Conservation (phyloP, 495 filamentous ascomycete genomes). For the Penicillium steckii region DNA sequence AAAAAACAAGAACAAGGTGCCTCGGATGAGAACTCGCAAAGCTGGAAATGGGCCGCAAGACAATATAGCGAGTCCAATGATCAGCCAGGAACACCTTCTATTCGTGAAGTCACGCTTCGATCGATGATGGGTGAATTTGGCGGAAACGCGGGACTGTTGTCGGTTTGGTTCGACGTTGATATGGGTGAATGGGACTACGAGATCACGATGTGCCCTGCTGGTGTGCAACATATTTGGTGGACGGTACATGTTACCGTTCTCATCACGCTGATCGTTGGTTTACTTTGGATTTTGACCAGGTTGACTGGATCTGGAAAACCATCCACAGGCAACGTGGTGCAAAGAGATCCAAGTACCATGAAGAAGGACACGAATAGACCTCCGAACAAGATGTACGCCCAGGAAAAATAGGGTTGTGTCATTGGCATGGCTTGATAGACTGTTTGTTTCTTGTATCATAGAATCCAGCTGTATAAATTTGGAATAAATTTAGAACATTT, state of each 20-base stretch:
- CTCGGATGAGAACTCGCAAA: constrained; percentile 9
- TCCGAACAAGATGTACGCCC: background rate
- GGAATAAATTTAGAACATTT: no score
- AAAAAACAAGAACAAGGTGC: constrained; percentile 22
- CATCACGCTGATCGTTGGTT: constrained; percentile 39
- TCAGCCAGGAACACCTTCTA: constrained; percentile 27
- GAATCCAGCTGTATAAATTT: background rate
- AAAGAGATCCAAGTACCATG: background rate
- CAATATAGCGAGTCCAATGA: constrained; percentile 19
- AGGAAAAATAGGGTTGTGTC: constrained; percentile 3
- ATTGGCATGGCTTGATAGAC: background rate
- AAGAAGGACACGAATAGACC: background rate
- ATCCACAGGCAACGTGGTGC: background rate
- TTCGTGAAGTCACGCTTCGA: constrained; percentile 91
- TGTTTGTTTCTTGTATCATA: constrained; percentile 4
- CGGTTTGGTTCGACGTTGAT: constrained; percentile 79
- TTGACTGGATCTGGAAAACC: background rate
- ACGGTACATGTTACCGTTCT: constrained; percentile 72
- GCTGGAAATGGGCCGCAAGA: constrained; percentile 36
- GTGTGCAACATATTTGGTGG: constrained; percentile 95
- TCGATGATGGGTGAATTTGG: constrained; percentile 97
- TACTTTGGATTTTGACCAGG: constrained; percentile 9
- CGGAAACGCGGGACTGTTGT: constrained; percentile 84
- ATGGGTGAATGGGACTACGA: constrained; percentile 74
- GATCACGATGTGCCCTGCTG: constrained; percentile 72